Evolutionary conservation across 805 yeast genomes (phyloP), one percentile per base, ranked within the genome.

Genomic region (Jamesozyma spencerorum): DNA sequence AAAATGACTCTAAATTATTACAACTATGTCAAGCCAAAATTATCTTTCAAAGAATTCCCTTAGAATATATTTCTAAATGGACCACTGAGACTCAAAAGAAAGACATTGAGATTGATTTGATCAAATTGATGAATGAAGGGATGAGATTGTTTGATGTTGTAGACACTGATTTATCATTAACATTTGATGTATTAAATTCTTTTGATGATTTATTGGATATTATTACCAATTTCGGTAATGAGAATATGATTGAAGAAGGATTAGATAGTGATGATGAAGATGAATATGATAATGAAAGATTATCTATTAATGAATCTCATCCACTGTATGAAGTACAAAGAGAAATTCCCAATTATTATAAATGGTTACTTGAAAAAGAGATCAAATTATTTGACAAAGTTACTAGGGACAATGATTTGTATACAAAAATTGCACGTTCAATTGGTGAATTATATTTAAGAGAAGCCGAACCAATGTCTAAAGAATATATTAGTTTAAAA

Each of bases 191-290:
- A 26, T 63, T 83, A 47, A 72, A 74, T 40, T 68, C 75, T 1
- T 62, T 79, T 35, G 84, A 82, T 55, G 90, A 81, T 55, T 62
- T 81, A 44, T 60, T 83, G 26, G 88, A 81, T 42, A 74, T 82
- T 44, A 68, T 79, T 26, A 77, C 74, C 46, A 75, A 77, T 52
- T 81, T 82, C 46, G 88, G 86, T 20, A 65, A 68, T 33, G 71
- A 69, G 32, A 62, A 65, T 17, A 57, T 72, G 36, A 66, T 71
- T 19, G 72, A 68, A 24, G 85, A 77, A 49, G 81, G 79, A 11
- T 63, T 77, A 24, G 84, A 75, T 43, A 72, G 77, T 54, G 81
- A 74, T 39, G 65, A 63, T 33, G 81, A 75, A 39, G 66, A 63
- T 29, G 79, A 72, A 39, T 70, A 60, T 12, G 34, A 38, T 7